These are phyloP conservation scores for Fragilaria crotonensis DNA, from an alignment of 108 stramenopile species.

Conservation along the genomic window DNA sequence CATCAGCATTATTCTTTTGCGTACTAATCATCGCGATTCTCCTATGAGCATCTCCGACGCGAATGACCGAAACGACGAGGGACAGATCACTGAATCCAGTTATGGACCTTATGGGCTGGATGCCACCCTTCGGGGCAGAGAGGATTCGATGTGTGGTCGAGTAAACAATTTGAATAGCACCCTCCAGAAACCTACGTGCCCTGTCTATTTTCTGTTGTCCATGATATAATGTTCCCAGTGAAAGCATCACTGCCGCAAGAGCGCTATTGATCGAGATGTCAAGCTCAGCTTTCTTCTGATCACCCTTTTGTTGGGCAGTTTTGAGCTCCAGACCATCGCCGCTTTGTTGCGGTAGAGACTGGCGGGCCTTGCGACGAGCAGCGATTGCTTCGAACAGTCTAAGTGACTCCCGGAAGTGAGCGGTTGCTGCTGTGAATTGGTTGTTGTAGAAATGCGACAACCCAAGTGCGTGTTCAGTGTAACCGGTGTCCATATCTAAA, in stretches of 20 bases:
- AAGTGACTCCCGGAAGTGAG: background rate
- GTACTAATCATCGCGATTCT: background rate
- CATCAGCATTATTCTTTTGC: background rate
- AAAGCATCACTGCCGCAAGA: constrained; percentile 1
- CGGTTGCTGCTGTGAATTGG: background rate
- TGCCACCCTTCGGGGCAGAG: background rate
- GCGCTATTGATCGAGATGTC: constrained; percentile 1
- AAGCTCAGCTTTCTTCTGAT: background rate
- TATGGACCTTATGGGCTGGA: background rate
- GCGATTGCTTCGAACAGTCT: background rate
- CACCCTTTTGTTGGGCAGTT: background rate
- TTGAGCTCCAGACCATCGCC: background rate
- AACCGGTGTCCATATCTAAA: background rate
- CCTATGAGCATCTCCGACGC: constrained; percentile 1
- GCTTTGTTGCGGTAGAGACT: background rate
- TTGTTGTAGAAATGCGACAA: background rate
- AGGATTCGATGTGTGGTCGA: background rate
- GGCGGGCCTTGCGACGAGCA: background rate
- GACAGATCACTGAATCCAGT: background rate
- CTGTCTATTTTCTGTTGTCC: background rate
- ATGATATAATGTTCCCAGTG: background rate
- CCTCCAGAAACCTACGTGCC: constrained; percentile 1
- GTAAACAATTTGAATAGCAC: background rate
- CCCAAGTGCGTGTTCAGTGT: constrained; percentile 1
- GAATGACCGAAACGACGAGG: background rate